phyloP scores from a whole-genome alignment of 2,329 filamentous ascomycete species.

The Talaromyces sp. region DNA sequence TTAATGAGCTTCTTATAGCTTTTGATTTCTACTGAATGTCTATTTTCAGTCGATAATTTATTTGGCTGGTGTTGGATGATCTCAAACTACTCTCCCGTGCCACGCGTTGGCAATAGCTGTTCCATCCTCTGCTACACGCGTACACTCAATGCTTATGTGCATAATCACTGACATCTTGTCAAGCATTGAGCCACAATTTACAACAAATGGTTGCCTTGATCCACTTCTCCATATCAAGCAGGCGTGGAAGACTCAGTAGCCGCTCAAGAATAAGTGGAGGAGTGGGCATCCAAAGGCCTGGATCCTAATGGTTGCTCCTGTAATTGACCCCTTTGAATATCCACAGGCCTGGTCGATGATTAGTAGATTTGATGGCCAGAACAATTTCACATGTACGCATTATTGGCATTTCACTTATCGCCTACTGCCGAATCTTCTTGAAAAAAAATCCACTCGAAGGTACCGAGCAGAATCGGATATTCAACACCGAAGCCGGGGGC shows the following conservation, averaged over 20 bases:
- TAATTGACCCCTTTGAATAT: background rate
- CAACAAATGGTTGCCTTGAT: no score
- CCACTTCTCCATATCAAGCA: background rate
- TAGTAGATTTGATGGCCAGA: background rate
- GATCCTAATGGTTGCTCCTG: background rate
- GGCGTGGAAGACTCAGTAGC: background rate
- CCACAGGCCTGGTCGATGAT: background rate
- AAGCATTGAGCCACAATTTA: no score
- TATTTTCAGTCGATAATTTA: background rate
- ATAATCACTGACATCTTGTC: background rate
- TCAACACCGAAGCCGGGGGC: no score
- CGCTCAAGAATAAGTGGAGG: background rate
- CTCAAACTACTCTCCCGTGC: background rate
- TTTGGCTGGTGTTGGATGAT: background rate
- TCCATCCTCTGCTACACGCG: conserved; percentile 1
- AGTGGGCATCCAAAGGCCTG: background rate
- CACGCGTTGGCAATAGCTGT: conserved; percentile 4
- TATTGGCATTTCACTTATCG: no score
- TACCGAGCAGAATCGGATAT: no score
- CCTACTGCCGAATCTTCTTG: no score
- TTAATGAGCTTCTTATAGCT: background rate
- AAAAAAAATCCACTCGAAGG: no score
- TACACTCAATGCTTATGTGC: background rate
- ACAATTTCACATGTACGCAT: no score
- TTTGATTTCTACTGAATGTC: background rate